phyloP scores from a whole-genome alignment of 208 protist genomes.

The Trypanosoma scelopori region DNA sequence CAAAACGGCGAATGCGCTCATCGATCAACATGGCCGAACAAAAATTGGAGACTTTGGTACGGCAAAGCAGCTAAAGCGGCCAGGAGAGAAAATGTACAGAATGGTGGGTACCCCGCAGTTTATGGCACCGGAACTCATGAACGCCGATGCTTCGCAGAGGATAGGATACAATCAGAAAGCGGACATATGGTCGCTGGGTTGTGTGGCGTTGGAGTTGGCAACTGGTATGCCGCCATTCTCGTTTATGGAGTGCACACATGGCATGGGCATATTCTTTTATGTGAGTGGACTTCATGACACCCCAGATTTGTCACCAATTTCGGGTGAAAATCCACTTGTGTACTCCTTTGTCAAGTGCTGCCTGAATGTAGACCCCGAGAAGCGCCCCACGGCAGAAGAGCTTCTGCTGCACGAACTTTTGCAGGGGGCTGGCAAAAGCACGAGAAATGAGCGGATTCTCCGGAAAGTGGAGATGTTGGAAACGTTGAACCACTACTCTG shows the following conservation, averaged over 20 bases:
- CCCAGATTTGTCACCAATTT: slow-evolving; percentile 75
- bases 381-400: slow-evolving; percentile 69
- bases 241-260: slow-evolving; percentile 62
- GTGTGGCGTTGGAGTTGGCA: slow-evolving; percentile 86
- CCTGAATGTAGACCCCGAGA: slow-evolving; percentile 65
- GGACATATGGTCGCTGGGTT: slow-evolving; percentile 91
- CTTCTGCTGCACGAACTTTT: slow-evolving; percentile 75
- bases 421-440: slow-evolving; percentile 51
- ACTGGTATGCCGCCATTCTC: slow-evolving; percentile 78
- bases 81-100: slow-evolving; percentile 74
- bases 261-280: slow-evolving; percentile 86
- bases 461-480: slow-evolving; percentile 71
- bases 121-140: slow-evolving; percentile 92
- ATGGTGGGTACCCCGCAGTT: slow-evolving; percentile 89
- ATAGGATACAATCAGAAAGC: slow-evolving; percentile 86
- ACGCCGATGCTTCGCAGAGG: slow-evolving; percentile 42
- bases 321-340: slow-evolving; percentile 60
- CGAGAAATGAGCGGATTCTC: slow-evolving; percentile 53
- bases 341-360: slow-evolving; percentile 80
- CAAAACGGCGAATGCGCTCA: slow-evolving; percentile 90
- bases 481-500: slow-evolving; percentile 77
- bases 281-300: slow-evolving; percentile 70
- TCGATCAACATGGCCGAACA: slow-evolving; percentile 68
- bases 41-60: slow-evolving; percentile 97
- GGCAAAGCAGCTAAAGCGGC: slow-evolving; percentile 66